Base-by-base conservation (phyloP, 805 yeast species). In the Wickerhamiella slavikovae region DNA sequence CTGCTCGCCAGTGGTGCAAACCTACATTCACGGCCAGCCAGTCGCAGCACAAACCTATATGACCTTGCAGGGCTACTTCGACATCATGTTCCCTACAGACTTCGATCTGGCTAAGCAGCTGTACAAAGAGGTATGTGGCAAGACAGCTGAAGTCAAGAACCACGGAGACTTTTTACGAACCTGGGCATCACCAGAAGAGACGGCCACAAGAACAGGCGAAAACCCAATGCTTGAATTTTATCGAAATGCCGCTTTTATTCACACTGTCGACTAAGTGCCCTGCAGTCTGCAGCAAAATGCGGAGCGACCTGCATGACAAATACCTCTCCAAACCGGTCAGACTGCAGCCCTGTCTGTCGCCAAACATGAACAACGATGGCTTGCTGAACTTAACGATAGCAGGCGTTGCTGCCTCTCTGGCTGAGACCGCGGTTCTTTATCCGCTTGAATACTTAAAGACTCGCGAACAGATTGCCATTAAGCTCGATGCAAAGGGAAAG, bases 41-140 rank as follows among this genome's bases (percentile, higher is more conserved):
- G 62, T 77, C 4, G 70, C 76, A 14, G 66, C 72, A 0, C 60
- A 69, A 22, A 69, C 83, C 0, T 78, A 70, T 47, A 71, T 79
- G 83, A 73, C 66, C n/a, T 62, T 72, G 23, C 92, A 77, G 45
- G 93, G 93, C 0, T 74, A 63, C 43, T 79, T 77, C 46, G 92
- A 79, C 48, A 78, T 79, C 29, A 68, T 77, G 73, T 79, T 79
- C 44, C 78, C 91, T 7, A 79, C 92, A 0, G 75, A 79, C 43
- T 80, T 79, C 48, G 51, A 54, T 5, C 54, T 69, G 6, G 67
- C 70, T 3, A 58, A 65, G 24, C 73, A 70, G 28, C 36, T 78
- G 35, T 80, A 79, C 44, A 54, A 57, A 12, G 64, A 64, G 36
- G 64, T 76, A 11, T 64, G 71, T 14, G 80, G 80, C 0, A 72